Conservation (phyloP, 768 basidiomycete species). For the Mycena venus region DNA sequence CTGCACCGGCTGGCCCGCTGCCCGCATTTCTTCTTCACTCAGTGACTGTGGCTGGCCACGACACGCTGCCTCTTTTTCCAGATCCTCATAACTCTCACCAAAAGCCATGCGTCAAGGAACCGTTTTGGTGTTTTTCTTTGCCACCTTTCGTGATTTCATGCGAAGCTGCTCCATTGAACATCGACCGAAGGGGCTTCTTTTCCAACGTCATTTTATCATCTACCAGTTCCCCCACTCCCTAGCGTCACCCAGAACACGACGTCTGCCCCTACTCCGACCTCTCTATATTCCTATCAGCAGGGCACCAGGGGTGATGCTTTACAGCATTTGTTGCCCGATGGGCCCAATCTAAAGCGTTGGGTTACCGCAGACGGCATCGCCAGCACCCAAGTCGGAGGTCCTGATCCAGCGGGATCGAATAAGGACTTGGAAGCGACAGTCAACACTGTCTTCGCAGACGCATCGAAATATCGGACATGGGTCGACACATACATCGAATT, state of each 20-base stretch:
- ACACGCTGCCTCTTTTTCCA: not conserved
- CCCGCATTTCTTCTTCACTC: not conserved
- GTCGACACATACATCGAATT: slow-evolving; percentile 9
- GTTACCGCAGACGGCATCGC: not conserved
- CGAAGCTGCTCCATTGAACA: not conserved
- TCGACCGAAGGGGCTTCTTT: not conserved
- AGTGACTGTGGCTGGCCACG: slow-evolving; percentile 16
- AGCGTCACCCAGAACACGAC: not conserved
- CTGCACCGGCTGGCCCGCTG: slow-evolving; percentile 11
- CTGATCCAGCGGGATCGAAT: slow-evolving; percentile 6
- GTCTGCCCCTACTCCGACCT: not conserved
- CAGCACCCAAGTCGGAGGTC: not conserved
- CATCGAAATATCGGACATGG: not conserved
- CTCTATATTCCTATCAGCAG: not conserved
- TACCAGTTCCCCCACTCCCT: not conserved
- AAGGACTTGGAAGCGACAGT: not conserved
- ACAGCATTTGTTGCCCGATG: slow-evolving; percentile 1
- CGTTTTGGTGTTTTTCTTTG: not conserved
- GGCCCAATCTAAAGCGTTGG: not conserved
- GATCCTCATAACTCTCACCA: not conserved
- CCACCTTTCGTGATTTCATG: not conserved
- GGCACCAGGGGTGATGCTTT: not conserved
- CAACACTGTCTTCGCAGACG: not conserved
- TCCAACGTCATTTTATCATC: not conserved
- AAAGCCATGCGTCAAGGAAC: not conserved